A percentile compares a stretch with the other conserved stretches of the same genome.
phyloP scores from a whole-genome alignment of 306 rosid species.

The Quercus mongolica region DNA sequence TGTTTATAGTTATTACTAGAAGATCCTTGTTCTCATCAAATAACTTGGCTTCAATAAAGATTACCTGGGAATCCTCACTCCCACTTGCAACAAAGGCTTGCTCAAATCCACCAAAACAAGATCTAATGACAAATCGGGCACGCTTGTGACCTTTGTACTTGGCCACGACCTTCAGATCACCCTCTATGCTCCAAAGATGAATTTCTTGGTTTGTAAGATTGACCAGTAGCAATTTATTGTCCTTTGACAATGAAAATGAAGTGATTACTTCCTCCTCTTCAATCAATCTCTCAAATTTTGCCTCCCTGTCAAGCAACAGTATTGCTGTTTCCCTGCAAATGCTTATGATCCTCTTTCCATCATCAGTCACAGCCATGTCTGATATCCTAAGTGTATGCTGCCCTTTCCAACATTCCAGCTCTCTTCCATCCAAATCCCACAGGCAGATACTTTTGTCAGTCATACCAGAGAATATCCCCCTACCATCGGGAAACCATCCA shows the following conservation, averaged over 20 bases:
- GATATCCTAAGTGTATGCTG: slow-evolving; percentile 77
- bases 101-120: slow-evolving; percentile 92
- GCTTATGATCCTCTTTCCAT: slow-evolving; percentile 74
- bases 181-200: slow-evolving; percentile 87
- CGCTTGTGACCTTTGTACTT: slow-evolving; percentile 88
- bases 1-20: background rate
- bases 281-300: slow-evolving; percentile 67
- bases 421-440: slow-evolving; percentile 95
- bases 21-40: background rate
- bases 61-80: slow-evolving; percentile 99
- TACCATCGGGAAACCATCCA: slow-evolving; percentile 92
- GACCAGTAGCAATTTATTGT: slow-evolving; percentile 69
- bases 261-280: slow-evolving; percentile 80
- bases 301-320: slow-evolving; percentile 72
- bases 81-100: slow-evolving; percentile 96
- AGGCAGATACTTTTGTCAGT: slow-evolving; percentile 90
- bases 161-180: slow-evolving; percentile 58
- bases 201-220: slow-evolving; percentile 94
- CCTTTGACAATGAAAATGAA: slow-evolving; percentile 78
- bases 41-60: background rate
- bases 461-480: slow-evolving; percentile 71
- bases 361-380: slow-evolving; percentile 73
- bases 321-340: slow-evolving; percentile 62
- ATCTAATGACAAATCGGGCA: slow-evolving; percentile 72
- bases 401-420: slow-evolving; percentile 93